Base-by-base conservation (phyloP, 371 early-diverging fungal genomes). In the Mortierella sp. region DNA sequence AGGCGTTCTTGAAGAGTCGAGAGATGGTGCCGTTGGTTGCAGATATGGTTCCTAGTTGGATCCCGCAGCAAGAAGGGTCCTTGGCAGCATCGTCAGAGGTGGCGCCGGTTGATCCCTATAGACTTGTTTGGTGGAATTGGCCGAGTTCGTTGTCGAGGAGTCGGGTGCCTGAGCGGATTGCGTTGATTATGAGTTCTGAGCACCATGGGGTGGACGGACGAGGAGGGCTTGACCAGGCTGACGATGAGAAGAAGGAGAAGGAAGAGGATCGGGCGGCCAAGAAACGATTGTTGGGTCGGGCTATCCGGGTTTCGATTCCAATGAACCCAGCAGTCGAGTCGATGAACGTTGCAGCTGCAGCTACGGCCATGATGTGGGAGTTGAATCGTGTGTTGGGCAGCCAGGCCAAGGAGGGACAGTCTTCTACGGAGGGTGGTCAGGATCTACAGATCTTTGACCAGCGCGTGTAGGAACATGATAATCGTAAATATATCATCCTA, bases 291-390 rank as follows among this genome's bases (percentile, higher is more conserved):
- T 53, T 87, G 26, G 66, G 87, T 29, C 87, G 85, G 48, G 76
- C 75, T 4, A 64, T 91, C 9, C 80, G 88, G n/a, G 89, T 92
- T 4, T 89, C 91, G 9, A 79, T 91, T 26, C 91, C 91, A 2
- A 91, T 90, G 89, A 64, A 74, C 53, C 66, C 80, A 4, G 75
- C 72, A 24, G 90, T 90, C 9, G 90, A 91, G 77, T 90, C 90
- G 14, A 75, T 92, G 64, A 91, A 91, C 70, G 89, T 90, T 37
- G 86, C 90, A 2, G 83, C 74, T 41, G 91, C 89, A 22, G 91
- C 91, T 6, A 84, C 87, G 43, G 88, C 90, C 19, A 82, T 92
- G 47, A 89, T 92, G 90, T 82, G 81, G 77, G 90, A 92, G 75
- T 64, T 91, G 50, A 91, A 90, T 70, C 79, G 87, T 61, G 71